Evolutionary conservation across 805 yeast genomes (phyloP).

Genomic region (Blastobotrys attinorum): DNA sequence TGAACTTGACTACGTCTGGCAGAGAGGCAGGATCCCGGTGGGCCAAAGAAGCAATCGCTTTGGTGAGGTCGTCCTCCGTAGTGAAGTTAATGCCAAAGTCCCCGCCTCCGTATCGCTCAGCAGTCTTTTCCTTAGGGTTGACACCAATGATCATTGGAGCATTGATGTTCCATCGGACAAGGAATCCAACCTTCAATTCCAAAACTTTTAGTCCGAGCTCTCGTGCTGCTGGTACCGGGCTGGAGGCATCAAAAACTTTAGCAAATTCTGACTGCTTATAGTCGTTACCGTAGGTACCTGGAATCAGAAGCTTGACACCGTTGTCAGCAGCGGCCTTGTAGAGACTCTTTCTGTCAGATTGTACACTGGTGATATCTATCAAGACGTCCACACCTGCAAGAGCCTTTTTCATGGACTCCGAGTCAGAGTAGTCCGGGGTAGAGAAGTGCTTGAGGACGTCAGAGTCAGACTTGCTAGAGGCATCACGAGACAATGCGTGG

Average conservation of each 20-base stretch:
- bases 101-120: not conserved
- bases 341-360: constrained; percentile 22
- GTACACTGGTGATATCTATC: constrained; percentile 33
- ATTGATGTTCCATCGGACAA: constrained; percentile 3
- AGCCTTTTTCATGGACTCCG: constrained; percentile 30
- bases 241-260: constrained; percentile 1
- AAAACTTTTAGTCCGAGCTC: constrained; percentile 3
- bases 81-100: constrained; percentile 1
- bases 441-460: constrained; percentile 35
- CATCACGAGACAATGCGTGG: constrained; percentile 41
- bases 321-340: constrained; percentile 32
- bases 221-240: not conserved
- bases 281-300: constrained; percentile 51
- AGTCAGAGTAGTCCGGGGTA: constrained; percentile 25
- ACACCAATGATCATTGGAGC: constrained; percentile 2
- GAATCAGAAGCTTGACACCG: constrained; percentile 45
- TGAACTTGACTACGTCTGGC: constrained; percentile 1
- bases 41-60: constrained; percentile 1
- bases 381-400: constrained; percentile 43
- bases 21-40: not conserved
- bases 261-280: not conserved
- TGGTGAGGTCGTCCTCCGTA: constrained; percentile 4
- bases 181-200: not conserved
- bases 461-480: constrained; percentile 24
- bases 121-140: constrained; percentile 1